Evolutionary conservation across 768 basidiomycete genomes (phyloP), one percentile per base, ranked within the genome.

Genomic region (Tricholoma furcatifolium): DNA sequence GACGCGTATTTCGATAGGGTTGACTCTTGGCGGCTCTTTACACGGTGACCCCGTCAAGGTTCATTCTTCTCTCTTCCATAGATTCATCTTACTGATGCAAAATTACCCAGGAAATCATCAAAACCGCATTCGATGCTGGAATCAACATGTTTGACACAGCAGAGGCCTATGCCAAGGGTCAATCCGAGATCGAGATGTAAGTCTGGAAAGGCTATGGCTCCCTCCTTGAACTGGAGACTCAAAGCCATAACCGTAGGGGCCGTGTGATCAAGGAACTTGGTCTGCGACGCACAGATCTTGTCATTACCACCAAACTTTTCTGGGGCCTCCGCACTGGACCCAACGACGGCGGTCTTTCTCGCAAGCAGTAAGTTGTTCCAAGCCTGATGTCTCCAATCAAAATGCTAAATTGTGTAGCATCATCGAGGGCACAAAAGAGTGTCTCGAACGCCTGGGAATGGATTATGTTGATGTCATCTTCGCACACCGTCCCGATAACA

Each of bases 231-330:
- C 17, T 52, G n/a, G 17, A 41, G 30, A 38, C 24, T 23, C 11
- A 27, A 40, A 39, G 8, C 10, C 10, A n/a, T 4, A 18, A 30
- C 18, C 49, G 21, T 46, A 79, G 76, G 66, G 91, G 91, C 7
- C 81, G 85, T 35, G 88, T 83, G 7, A 80, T 91, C 65, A 84
- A 83, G 66, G 89, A 91, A 64, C 78, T 90, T 17, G 79, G 80
- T 7, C 73, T 84, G 58, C 77, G 80, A 32, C 78, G 88, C 32
- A 72, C 76, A 15, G 88, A 92, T 64, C 68, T 91, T 15, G 76
- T 93, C 49, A 75, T 93, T 61, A 81, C 84, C 15, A 93, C 91
- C 51, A 92, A 92, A 67, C 53, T 92, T 36, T 92, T 83, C 77
- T 92, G 87, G 78, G 91, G 91, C 6, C 69, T 79, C 6, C 70